phyloP scores from a whole-genome alignment of 2,329 filamentous ascomycete species.

The Salinomyces thailandicus region DNA sequence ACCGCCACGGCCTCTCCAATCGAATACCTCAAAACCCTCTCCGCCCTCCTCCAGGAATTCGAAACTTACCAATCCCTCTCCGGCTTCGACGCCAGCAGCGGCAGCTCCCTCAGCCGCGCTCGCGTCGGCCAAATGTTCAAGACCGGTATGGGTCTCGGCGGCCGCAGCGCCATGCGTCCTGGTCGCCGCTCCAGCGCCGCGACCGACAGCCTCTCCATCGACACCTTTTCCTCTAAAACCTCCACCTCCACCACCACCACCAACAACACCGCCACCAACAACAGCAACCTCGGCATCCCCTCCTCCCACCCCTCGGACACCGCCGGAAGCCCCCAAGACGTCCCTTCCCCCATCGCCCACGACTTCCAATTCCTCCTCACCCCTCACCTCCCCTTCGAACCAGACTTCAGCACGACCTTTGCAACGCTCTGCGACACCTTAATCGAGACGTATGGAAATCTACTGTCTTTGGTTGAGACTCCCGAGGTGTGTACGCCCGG shows the following conservation, averaged over 20 bases:
- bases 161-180: slow-evolving; percentile 24
- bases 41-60: slow-evolving; percentile 79
- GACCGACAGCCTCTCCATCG: slow-evolving; percentile 42
- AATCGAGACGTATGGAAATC: slow-evolving; percentile 78
- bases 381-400: slow-evolving; percentile 87
- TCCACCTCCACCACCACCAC: too few relatives aligned
- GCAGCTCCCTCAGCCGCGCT: slow-evolving; percentile 62
- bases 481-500: slow-evolving; percentile 55
- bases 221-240: slow-evolving; percentile 9
- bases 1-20: slow-evolving; percentile 60
- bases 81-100: slow-evolving; percentile 51
- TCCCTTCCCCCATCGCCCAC: slow-evolving; percentile 44
- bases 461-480: slow-evolving; percentile 64
- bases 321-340: slow-evolving; percentile 14
- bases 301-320: slow-evolving; percentile 3
- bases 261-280: too few relatives aligned
- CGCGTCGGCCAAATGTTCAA: slow-evolving; percentile 53
- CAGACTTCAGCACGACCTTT: slow-evolving; percentile 95
- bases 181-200: slow-evolving; percentile 46
- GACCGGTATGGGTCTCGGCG: slow-evolving; percentile 30
- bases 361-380: slow-evolving; percentile 84
- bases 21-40: slow-evolving; percentile 80
- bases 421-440: slow-evolving; percentile 89
- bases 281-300: slow-evolving; percentile 26
- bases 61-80: slow-evolving; percentile 84